Evolutionary conservation across 805 yeast genomes (phyloP), one percentile per base, ranked within the genome.

Genomic region (Nakazawaea sp.): DNA sequence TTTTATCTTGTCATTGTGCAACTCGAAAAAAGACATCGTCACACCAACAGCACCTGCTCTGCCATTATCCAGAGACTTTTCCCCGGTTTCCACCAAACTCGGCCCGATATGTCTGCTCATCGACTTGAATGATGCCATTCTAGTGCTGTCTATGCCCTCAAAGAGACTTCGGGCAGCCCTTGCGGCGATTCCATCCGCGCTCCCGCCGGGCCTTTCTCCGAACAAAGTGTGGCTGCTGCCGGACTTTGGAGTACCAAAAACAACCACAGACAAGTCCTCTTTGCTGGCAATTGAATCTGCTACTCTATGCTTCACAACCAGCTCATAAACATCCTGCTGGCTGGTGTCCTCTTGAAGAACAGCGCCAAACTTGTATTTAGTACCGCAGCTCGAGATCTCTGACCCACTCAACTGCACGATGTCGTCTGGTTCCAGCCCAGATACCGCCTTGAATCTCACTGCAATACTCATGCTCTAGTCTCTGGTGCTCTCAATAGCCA

Each of bases 231-330:
- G 56, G 9, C 62, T 55, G 43, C 73, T 73, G 2, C 79, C 79
- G 5, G 73, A 62, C 25, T 70, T 71, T 1, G 78, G 66, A 24
- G 79, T 72, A 1, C 80, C 80, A 45, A 74, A 46, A 0, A 75
- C 61, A 45, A 73, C 67, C 21, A 71, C 45, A 7, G 66, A 52
- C 16, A 66, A 59, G 44, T 72, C 77, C 15, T 58, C 61, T 3
- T 45, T 21, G 24, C 24, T 7, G 10, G 10, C 24, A 7, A 21
- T 8, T 8, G 10, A 21, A 10, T 7, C 24, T 45, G 3, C 59
- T 25, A n/a, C 56, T 38, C 4, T 55, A 39, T 11, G 49, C 23
- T 44, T 40, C 7, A 62, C 58, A 10, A 59, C 53, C 2, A 44
- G 43, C 9, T 55, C 51, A 51, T 62, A 71, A 3, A 69, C 46